Conservation (phyloP, 805 yeast genomes). For the Lipomyces kockii region DNA sequence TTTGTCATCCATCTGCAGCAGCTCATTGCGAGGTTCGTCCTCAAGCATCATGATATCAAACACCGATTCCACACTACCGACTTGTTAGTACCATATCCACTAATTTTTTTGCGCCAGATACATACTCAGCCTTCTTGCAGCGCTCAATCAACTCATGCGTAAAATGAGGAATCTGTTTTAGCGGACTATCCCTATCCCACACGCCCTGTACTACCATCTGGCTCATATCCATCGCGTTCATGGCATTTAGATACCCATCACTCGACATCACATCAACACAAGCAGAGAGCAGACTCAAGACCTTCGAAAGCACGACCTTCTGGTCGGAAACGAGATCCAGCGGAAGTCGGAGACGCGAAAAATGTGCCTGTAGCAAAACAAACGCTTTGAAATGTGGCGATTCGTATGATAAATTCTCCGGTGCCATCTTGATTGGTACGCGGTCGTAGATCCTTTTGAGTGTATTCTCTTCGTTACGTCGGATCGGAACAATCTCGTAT, state of each 20-base stretch:
- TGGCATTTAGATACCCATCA: constrained; percentile 78
- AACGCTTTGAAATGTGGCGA: constrained; percentile 73
- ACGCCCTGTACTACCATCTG: constrained; percentile 88
- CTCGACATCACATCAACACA: constrained; percentile 76
- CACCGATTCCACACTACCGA: constrained; percentile 64
- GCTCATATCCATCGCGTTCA: constrained; percentile 80
- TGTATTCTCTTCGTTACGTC: constrained; percentile 60
- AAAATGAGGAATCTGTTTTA: constrained; percentile 81
- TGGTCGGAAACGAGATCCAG: constrained; percentile 66
- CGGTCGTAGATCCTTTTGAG: constrained; percentile 59
- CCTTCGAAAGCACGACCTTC: constrained; percentile 54
- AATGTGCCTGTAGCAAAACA: constrained; percentile 77
- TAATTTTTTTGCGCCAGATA: background rate
- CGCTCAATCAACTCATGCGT: constrained; percentile 55
- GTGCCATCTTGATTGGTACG: constrained; percentile 63
- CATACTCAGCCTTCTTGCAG: constrained; percentile 51
- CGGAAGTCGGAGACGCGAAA: constrained; percentile 67
- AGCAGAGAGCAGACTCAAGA: constrained; percentile 62
- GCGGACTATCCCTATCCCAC: constrained; percentile 79
- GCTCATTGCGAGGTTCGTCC: constrained; percentile 65
- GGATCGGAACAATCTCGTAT: constrained; percentile 65
- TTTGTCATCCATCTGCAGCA: constrained; percentile 59
- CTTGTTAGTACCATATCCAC: background rate
- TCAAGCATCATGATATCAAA: constrained; percentile 77
- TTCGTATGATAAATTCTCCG: constrained; percentile 45